phyloP scores from a whole-genome alignment of 116 monocot species.

The Cymodocea nodosa region DNA sequence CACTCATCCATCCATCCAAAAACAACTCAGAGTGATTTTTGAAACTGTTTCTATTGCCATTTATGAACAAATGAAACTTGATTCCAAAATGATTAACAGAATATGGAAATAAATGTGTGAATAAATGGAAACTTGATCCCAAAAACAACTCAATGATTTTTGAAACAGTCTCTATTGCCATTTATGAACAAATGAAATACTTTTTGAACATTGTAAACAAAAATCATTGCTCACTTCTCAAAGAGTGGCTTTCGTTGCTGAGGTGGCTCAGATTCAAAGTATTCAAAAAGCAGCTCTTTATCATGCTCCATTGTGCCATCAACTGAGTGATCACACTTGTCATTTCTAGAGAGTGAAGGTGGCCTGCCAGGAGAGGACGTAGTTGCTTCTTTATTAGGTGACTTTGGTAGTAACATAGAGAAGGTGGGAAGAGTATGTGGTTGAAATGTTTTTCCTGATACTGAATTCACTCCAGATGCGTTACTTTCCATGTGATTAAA shows the following conservation, averaged over 20 bases:
- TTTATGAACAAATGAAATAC: background rate
- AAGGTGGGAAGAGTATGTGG: background rate
- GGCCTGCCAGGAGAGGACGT: background rate
- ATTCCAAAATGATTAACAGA: too few relatives aligned
- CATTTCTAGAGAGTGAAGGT: slow-evolving; percentile 8
- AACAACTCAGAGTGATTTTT: too few relatives aligned
- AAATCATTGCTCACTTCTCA: slow-evolving; percentile 17
- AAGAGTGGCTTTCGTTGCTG: slow-evolving; percentile 19
- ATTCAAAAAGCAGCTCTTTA: slow-evolving; percentile 21
- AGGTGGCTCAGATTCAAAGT: slow-evolving; percentile 30
- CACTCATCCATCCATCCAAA: too few relatives aligned
- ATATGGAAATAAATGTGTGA: too few relatives aligned
- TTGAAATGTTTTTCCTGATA: background rate
- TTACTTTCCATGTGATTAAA: slow-evolving; percentile 3
- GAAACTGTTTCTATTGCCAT: too few relatives aligned
- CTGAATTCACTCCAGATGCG: slow-evolving; percentile 3
- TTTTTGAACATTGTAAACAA: background rate
- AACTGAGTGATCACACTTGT: slow-evolving; percentile 6
- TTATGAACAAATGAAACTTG: background rate
- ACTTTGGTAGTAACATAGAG: too few relatives aligned
- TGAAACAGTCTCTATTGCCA: too few relatives aligned
- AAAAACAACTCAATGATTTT: too few relatives aligned
- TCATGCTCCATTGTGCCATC: slow-evolving; percentile 1
- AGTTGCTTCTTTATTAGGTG: slow-evolving; percentile 5
- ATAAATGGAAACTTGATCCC: too few relatives aligned